Evolutionary conservation across 345 rosid species (phyloP).

Genomic region (Sapria himalayana): DNA sequence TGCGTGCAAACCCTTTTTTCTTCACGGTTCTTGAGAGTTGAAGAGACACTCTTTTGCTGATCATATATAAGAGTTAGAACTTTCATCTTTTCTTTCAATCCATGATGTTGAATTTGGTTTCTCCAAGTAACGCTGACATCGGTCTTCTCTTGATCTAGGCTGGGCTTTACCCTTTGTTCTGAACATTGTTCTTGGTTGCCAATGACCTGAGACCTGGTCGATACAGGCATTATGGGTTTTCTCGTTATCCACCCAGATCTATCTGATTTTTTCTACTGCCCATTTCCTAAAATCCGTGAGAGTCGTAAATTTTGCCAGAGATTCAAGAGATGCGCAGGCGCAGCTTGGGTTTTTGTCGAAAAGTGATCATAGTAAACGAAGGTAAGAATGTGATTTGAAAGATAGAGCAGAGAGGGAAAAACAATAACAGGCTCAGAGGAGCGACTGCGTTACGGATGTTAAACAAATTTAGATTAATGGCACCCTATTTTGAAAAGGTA

Average conservation of each 20-base stretch:
- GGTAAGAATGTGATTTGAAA: too few species aligned
- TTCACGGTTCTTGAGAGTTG: constrained; percentile 21
- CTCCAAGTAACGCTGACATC: constrained; percentile 20
- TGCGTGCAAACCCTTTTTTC: constrained; percentile 27
- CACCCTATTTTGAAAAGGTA: too few species aligned
- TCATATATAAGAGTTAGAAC: constrained; percentile 72
- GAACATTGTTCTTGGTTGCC: constrained; percentile 9
- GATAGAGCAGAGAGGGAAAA: too few species aligned
- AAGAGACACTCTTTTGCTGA: constrained; percentile 74
- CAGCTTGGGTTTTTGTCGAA: too few species aligned
- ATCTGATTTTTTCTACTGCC: constrained; percentile 9
- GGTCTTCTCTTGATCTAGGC: constrained; percentile 22
- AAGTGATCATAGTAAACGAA: too few species aligned
- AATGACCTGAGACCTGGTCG: constrained; percentile 49
- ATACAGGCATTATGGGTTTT: constrained; percentile 45
- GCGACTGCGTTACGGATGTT: too few species aligned
- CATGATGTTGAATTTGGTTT: constrained; percentile 83
- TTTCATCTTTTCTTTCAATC: constrained; percentile 78
- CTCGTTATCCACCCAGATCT: constrained; percentile 32
- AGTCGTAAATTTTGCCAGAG: too few species aligned
- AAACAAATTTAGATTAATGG: too few species aligned
- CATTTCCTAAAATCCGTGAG: too few species aligned
- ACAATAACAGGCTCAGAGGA: too few species aligned
- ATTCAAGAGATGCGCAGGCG: too few species aligned
- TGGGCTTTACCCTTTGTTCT: constrained; percentile 11